Evolutionary conservation across 768 basidiomycete species (phyloP).

Genomic region (Phaeotremella fagi): DNA sequence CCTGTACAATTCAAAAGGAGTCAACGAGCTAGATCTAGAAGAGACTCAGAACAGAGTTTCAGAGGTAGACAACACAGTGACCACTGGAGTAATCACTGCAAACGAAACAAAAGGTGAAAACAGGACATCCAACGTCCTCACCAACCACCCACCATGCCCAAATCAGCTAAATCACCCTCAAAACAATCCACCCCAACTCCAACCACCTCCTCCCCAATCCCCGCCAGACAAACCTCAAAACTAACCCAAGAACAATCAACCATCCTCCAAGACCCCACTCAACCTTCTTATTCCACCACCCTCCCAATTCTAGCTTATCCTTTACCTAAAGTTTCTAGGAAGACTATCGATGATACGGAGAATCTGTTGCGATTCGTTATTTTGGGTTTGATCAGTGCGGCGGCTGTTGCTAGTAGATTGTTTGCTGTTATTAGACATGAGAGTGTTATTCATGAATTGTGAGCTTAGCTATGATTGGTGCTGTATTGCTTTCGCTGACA

Average conservation of each 20-base stretch:
- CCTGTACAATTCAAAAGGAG: background rate
- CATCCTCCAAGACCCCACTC: background rate
- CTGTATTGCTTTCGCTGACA: conserved; percentile 7
- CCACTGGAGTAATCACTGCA: too few relatives aligned
- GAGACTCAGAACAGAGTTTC: too few relatives aligned
- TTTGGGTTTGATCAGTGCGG: conserved; percentile 82
- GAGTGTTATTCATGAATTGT: conserved; percentile 99
- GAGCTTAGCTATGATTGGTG: conserved; percentile 40
- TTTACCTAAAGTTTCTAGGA: conserved; percentile 37
- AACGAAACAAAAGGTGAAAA: too few relatives aligned
- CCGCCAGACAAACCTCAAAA: background rate
- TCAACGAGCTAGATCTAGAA: background rate
- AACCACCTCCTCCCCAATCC: background rate
- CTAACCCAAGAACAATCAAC: background rate
- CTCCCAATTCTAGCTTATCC: conserved; percentile 37
- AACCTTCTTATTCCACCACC: background rate
- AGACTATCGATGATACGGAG: conserved; percentile 77
- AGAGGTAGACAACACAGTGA: too few relatives aligned
- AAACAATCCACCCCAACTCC: background rate
- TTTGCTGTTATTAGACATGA: conserved; percentile 98
- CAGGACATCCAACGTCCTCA: too few relatives aligned
- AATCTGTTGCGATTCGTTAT: conserved; percentile 87
- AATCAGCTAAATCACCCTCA: background rate
- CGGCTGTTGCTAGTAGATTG: conserved; percentile 89
- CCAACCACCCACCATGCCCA: background rate